These are phyloP conservation scores for Hypoxylon subgilvum DNA, from an alignment of 495 filamentous ascomycete genomes.

Conservation along the genomic window DNA sequence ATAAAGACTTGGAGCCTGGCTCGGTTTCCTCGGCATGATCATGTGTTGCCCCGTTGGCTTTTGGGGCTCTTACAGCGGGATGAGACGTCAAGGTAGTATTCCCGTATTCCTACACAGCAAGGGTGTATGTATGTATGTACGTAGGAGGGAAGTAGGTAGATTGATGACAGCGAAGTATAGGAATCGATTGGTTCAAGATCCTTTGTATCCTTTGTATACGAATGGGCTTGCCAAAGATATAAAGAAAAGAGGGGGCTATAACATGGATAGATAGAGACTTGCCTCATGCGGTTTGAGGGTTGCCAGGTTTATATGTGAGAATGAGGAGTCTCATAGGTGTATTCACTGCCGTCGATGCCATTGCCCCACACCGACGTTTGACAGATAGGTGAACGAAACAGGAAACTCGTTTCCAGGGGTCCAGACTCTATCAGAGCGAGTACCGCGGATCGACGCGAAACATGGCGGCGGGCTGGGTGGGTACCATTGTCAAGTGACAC, in stretches of 20 bases:
- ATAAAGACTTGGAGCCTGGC: slow-evolving; percentile 20
- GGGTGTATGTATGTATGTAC: slow-evolving; percentile 14
- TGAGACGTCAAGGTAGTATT: slow-evolving; percentile 7
- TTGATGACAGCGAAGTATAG: slow-evolving; percentile 16
- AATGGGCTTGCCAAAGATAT: background rate
- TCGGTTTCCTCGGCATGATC: slow-evolving; percentile 22
- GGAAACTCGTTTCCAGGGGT: slow-evolving; percentile 17
- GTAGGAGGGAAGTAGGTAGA: slow-evolving; percentile 11
- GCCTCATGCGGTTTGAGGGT: slow-evolving; percentile 27
- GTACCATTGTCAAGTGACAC: no score
- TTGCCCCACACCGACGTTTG: slow-evolving; percentile 28
- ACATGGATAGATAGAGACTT: slow-evolving; percentile 11
- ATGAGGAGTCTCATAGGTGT: slow-evolving; percentile 29
- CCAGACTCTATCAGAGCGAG: slow-evolving; percentile 29
- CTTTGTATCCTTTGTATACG: no score
- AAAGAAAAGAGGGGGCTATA: slow-evolving; percentile 7
- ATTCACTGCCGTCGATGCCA: slow-evolving; percentile 7
- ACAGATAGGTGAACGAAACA: slow-evolving; percentile 18
- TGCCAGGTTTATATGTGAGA: slow-evolving; percentile 32
- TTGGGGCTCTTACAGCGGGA: slow-evolving; percentile 3
- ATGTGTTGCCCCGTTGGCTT: slow-evolving; percentile 16
- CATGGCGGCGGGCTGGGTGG: background rate
- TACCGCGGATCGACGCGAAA: slow-evolving; percentile 24
- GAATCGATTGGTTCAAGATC: slow-evolving; percentile 9
- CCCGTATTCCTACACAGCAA: background rate